Evolutionary conservation across 2,329 filamentous ascomycete species (phyloP), one percentile per base, ranked within the genome.

Genomic region (Teratosphaeriaceae sp.): DNA sequence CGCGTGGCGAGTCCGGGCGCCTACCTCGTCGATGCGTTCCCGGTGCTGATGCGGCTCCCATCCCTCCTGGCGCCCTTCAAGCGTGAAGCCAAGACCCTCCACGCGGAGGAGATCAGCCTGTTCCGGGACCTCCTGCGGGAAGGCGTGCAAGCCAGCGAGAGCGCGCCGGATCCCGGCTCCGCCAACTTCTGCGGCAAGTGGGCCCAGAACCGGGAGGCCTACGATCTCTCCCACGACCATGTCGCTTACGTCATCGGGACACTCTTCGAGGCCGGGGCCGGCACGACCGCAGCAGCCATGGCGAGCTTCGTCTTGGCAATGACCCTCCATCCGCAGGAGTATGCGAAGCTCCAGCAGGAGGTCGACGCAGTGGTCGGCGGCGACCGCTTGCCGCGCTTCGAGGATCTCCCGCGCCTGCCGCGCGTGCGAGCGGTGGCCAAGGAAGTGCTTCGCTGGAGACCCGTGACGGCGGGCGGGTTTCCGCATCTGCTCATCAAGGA

Each of bases 401-500:
- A 58, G 9, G 67, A 70, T 49, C 59, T 65, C 40, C 44, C 55
- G 8, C 49, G 48, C 20, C 57, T 70, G 2, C 65, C 65, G 1
- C 61, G 66, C 37, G 56, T 68, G 16, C 56, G 65, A 22, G 67
- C 67, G 19, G 52, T 64, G 1, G 63, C 38, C 67, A 71, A 58
- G 22, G 68, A 72, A 58, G 62, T 58, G 8, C 59, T 72, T 24
- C 61, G 69, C 43, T 72, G 69, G 69, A 64, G 69, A 18, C 69
- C 69, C 19, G 63, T 67, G 21, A 49, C 50, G 5, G 46, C 50
- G 5, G 49, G 48, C 2, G 73, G 71, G 2, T 71, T 80, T 27
- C 77, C 78, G 2, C 78, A 81, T 55, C 68, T 63, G 35, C 67
- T 73, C 12, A 64, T 73, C 1, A 58, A 71, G 36, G 76, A 80